phyloP scores from a whole-genome alignment of 2,329 filamentous ascomycete genomes.

The Pseudocercospora pini-densiflorae region DNA sequence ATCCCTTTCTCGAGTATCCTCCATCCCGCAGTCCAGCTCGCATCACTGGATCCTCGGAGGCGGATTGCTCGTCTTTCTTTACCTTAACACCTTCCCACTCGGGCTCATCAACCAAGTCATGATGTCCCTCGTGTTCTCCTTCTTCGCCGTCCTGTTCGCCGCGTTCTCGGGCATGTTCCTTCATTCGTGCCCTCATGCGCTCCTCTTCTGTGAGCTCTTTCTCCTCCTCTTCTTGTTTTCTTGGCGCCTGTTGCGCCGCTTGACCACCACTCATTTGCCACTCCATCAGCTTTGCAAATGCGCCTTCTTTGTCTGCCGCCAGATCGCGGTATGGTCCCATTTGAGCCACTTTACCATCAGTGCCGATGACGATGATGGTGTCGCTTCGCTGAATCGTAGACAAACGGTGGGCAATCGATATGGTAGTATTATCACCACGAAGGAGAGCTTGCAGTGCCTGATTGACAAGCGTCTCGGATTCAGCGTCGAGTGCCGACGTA shows the following conservation, averaged over 20 bases:
- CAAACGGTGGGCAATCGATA: slow-evolving; percentile 93
- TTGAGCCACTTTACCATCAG: slow-evolving; percentile 87
- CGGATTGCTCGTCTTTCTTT: slow-evolving; percentile 35
- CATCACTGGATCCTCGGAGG: not conserved
- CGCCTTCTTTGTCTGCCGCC: slow-evolving; percentile 72
- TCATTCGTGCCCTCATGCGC: slow-evolving; percentile 52
- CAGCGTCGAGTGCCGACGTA: slow-evolving; percentile 92
- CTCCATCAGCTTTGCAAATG: slow-evolving; percentile 96
- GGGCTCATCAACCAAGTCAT: slow-evolving; percentile 43
- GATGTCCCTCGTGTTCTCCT: slow-evolving; percentile 26
- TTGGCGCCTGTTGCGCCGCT: slow-evolving; percentile 16
- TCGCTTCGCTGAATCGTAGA: slow-evolving; percentile 97
- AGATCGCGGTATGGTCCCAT: slow-evolving; percentile 82
- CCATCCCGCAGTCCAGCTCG: slow-evolving; percentile 1
- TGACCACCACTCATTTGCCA: slow-evolving; percentile 90
- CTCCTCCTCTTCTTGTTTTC: slow-evolving; percentile 27
- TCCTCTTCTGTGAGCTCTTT: slow-evolving; percentile 44
- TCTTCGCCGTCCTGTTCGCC: slow-evolving; percentile 37
- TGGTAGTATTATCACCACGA: slow-evolving; percentile 88
- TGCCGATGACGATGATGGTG: slow-evolving; percentile 87
- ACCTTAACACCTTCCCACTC: slow-evolving; percentile 38
- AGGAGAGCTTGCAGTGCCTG: slow-evolving; percentile 82
- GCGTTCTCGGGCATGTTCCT: slow-evolving; percentile 35
- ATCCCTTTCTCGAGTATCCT: not conserved
- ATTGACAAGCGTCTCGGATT: slow-evolving; percentile 96